Evolutionary conservation across 1,284 basidiomycete genomes (phyloP).

Genomic region (Ceratobasidium sp.): DNA sequence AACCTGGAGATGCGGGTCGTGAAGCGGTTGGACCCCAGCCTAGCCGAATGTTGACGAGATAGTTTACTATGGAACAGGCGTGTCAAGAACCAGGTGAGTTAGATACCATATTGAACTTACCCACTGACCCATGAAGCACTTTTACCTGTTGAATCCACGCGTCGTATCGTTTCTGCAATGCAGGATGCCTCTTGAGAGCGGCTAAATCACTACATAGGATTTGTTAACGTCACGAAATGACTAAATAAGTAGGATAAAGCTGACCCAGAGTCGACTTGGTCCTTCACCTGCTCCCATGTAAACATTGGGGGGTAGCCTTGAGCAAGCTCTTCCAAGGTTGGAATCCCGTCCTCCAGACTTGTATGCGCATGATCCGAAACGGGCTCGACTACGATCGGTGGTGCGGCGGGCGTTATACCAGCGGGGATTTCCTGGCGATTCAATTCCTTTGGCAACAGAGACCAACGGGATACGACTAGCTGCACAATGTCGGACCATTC

Average conservation of each 20-base stretch:
- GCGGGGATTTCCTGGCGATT: no score
- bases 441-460: conserved; percentile 10
- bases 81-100: neutral
- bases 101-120: conserved; percentile 52
- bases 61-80: conserved; percentile 58
- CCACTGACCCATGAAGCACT: conserved; percentile 66
- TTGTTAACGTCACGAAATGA: neutral
- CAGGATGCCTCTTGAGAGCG: conserved; percentile 72
- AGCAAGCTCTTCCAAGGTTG: conserved; percentile 68
- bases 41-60: conserved; percentile 66
- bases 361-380: neutral
- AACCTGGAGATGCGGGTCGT: conserved; percentile 27
- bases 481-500: conserved; percentile 86
- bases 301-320: conserved; percentile 73
- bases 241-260: conserved; percentile 34
- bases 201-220: conserved; percentile 67
- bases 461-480: conserved; percentile 61
- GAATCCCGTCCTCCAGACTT: conserved; percentile 55
- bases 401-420: neutral
- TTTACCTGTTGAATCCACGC: conserved; percentile 64
- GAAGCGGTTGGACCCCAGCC: conserved; percentile 70
- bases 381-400: neutral
- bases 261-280: conserved; percentile 77
- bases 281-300: conserved; percentile 74
- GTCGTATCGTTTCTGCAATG: conserved; percentile 68